Evolutionary conservation across 2,329 filamentous ascomycete genomes (phyloP).

Genomic region (Aureobasidium namibiae): DNA sequence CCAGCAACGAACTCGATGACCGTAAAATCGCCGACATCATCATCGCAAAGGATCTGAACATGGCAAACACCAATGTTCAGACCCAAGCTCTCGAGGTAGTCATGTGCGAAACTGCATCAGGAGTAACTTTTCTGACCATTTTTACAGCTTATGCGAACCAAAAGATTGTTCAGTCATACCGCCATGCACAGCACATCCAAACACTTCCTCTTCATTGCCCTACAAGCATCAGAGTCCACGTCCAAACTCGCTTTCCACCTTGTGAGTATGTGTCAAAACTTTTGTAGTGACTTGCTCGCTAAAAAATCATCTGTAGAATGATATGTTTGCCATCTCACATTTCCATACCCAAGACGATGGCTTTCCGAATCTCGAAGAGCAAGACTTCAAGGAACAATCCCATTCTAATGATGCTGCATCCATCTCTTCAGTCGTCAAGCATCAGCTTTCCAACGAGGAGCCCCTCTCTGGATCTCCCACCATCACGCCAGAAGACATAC

Average conservation of each 20-base stretch:
- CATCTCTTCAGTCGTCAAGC: constrained; percentile 28
- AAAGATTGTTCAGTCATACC: constrained; percentile 67
- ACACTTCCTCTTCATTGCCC: constrained; percentile 69
- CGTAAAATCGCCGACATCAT: constrained; percentile 70
- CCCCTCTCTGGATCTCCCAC: constrained; percentile 25
- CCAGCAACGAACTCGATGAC: constrained; percentile 32
- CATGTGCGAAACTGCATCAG: constrained; percentile 19
- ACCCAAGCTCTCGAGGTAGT: constrained; percentile 58
- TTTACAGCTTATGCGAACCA: constrained; percentile 60
- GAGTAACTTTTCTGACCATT: constrained; percentile 30
- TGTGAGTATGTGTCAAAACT: neutral
- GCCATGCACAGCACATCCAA: constrained; percentile 66
- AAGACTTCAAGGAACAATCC: neutral
- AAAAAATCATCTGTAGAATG: constrained; percentile 41
- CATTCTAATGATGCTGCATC: constrained; percentile 18
- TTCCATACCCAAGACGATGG: constrained; percentile 67
- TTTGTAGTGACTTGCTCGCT: neutral
- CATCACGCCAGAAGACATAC: constrained; percentile 17
- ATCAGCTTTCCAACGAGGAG: constrained; percentile 23
- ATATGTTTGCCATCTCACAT: constrained; percentile 82
- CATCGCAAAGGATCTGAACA: constrained; percentile 71
- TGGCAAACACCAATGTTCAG: constrained; percentile 67
- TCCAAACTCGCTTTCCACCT: constrained; percentile 35
- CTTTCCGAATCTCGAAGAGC: constrained; percentile 65
- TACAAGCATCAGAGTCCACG: constrained; percentile 43